Conservation (phyloP, 257 asterid genomes). For the Salvia hispanica region DNA sequence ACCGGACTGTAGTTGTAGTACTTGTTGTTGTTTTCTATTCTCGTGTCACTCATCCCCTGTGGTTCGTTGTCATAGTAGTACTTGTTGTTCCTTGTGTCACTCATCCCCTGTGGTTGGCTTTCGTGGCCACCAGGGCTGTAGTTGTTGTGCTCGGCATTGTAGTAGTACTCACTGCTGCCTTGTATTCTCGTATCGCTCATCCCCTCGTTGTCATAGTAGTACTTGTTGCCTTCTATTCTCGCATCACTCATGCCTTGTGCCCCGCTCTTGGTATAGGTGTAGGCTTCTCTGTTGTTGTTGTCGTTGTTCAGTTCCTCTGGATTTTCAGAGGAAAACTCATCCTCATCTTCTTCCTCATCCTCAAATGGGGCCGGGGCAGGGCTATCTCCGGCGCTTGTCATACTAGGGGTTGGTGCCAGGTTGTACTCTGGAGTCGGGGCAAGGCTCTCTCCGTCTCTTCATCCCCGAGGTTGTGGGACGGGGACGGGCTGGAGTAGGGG, state of each 20-base stretch:
- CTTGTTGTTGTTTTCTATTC: slow-evolving; percentile 44
- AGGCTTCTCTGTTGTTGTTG: slow-evolving; percentile 27
- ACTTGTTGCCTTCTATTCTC: slow-evolving; percentile 1
- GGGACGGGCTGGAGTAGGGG: too few species aligned
- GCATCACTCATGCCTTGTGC: slow-evolving; percentile 33
- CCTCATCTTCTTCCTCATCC: slow-evolving; percentile 38
- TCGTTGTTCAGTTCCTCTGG: slow-evolving; percentile 28
- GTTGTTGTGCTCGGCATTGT: slow-evolving; percentile 31
- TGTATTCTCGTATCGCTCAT: slow-evolving; percentile 60
- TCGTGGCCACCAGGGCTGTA: slow-evolving; percentile 21
- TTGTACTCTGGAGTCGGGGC: slow-evolving; percentile 25
- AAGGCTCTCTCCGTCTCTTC: slow-evolving; percentile 10
- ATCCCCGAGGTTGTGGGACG: not conserved
- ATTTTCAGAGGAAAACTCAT: slow-evolving; percentile 34
- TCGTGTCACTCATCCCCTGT: slow-evolving; percentile 64
- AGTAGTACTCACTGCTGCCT: slow-evolving; percentile 41
- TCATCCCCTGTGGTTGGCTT: slow-evolving; percentile 41
- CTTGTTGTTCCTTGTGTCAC: not conserved
- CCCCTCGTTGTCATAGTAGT: slow-evolving; percentile 33
- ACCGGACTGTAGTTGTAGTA: slow-evolving; percentile 36
- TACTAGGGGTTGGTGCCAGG: not conserved
- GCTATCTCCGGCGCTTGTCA: not conserved
- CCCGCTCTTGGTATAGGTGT: slow-evolving; percentile 15
- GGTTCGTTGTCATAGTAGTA: slow-evolving; percentile 29
- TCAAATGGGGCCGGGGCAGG: slow-evolving; percentile 37